Evolutionary conservation across 257 asterid genomes (phyloP), one percentile per base, ranked within the genome.

Genomic region (Solanum megistacrolobum): DNA sequence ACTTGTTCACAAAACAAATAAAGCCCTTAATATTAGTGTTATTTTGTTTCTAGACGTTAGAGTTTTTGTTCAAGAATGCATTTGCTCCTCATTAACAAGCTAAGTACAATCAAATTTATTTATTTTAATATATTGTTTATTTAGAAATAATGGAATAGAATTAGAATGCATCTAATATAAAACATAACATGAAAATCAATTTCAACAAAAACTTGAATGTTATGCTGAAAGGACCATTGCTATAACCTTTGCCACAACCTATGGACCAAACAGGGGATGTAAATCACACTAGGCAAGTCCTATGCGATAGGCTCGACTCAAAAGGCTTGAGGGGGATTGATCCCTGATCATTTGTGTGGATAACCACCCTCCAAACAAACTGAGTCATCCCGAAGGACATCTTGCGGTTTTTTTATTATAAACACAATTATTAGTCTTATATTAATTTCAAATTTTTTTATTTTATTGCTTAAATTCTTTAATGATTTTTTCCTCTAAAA

Each of bases 321-420:
- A 9, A 52, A 52, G 4, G 21, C 4, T 2, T 16, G 3, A 52
- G 3, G 60, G 4, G 21, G 8, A 52, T 52, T 3, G 9, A 52
- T 52, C 4, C 1, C 4, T 0, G 1, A 0, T 52, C 0, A 52
- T 52, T 1, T 4, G 0, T 52, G 21, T 52, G 23, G 0, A 16
- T 52, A 6, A 52, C 9, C 23, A 52, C 23, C 55, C 7, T 52
- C 23, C 3, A 52, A 52, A 52, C 0, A 0, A 52, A 6, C 3
- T 52, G 9, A 52, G 62, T 1, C 23, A 52, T 52, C 1, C 3
- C 23, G 9, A 52, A 52, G 1, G 23, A 52, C 1, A 16, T 52
- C 0, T 52, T 16, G 9, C 0, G 62, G 4, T 2, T 52, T 16
- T 5, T 16, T 52, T 16, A 52, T 52, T 52, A 52, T 52, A 23